Percentiles rank a stretch among this genome's conserved stretches.
Conservation (phyloP, 164 flowering plant genomes). For the Sedum album region DNA sequence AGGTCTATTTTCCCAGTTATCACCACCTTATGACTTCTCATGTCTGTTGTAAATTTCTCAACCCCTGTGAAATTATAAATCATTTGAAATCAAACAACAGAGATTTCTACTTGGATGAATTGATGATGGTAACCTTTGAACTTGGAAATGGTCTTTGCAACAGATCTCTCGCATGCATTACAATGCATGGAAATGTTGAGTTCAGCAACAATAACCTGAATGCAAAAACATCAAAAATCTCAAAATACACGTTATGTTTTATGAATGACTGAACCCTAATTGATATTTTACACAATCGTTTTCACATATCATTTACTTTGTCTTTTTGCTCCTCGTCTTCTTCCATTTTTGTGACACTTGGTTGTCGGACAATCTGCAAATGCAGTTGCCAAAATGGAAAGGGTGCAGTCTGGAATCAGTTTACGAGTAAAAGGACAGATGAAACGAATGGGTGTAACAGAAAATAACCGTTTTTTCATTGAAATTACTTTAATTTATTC, state of each 20-base stretch:
- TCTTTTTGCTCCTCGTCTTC: not conserved
- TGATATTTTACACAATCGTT: no score
- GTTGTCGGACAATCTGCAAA: not conserved
- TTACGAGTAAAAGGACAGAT: no score
- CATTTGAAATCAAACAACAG: no score
- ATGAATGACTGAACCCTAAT: not conserved
- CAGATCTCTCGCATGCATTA: not conserved
- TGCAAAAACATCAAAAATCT: not conserved
- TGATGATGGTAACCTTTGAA: no score
- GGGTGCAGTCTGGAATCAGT: not conserved
- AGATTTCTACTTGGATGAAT: no score
- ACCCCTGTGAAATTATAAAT: no score
- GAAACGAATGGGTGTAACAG: no score
- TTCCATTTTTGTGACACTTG: not conserved
- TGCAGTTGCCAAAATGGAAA: not conserved
- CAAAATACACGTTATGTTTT: no score
- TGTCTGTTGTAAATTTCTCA: constrained; percentile 1
- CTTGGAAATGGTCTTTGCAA: not conserved
- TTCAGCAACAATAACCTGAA: not conserved
- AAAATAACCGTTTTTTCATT: no score
- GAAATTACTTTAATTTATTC: no score
- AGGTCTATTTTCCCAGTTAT: not conserved
- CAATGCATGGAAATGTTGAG: not conserved
- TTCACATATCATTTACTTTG: not conserved
- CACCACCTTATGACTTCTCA: not conserved